A percentile compares a stretch with the other conserved stretches of the same genome.
Conservation (phyloP, 2,329 filamentous ascomycete genomes). For the Dryadomyces quercivorus region DNA sequence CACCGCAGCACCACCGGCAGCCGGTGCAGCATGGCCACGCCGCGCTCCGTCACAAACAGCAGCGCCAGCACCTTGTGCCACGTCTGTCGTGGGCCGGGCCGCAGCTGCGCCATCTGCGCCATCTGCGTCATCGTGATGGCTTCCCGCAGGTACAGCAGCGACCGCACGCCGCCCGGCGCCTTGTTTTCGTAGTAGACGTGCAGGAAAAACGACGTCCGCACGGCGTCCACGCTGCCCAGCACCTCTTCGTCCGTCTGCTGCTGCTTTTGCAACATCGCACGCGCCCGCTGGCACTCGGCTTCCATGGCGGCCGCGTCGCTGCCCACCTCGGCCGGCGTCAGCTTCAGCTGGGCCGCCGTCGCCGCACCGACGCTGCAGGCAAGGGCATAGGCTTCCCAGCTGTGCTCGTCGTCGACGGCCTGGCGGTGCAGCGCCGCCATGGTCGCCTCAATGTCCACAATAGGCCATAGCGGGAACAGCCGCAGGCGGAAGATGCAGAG, state of each 20-base stretch:
- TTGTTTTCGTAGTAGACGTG: constrained; percentile 40
- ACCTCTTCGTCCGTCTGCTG: constrained; percentile 16
- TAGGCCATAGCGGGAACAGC: constrained; percentile 39
- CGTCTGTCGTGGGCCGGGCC: constrained; percentile 34
- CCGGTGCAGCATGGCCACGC: constrained; percentile 37
- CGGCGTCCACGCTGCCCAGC: constrained; percentile 23
- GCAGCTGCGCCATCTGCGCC: constrained; percentile 35
- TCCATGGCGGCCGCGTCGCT: constrained; percentile 22
- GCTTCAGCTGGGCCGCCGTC: constrained; percentile 34
- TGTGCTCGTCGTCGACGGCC: constrained; percentile 12
- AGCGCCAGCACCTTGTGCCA: constrained; percentile 33
- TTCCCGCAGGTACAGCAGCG: constrained; percentile 34
- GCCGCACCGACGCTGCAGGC: constrained; percentile 34
- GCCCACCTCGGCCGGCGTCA: constrained; percentile 21
- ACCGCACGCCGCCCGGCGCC: constrained; percentile 30
- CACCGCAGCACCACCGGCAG: constrained; percentile 32
- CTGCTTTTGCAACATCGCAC: constrained; percentile 9
- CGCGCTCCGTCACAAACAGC: constrained; percentile 35
- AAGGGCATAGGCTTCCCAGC: constrained; percentile 24
- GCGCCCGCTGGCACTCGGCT: constrained; percentile 22
- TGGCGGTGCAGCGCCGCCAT: constrained; percentile 21
- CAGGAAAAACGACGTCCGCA: constrained; percentile 37
- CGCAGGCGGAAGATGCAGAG: constrained; percentile 35
- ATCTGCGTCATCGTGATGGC: constrained; percentile 40
- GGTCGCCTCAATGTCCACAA: constrained; percentile 31